Evolutionary conservation across 192 early-diverging fungal species (phyloP).

Genomic region (Powellomyces hirtus): DNA sequence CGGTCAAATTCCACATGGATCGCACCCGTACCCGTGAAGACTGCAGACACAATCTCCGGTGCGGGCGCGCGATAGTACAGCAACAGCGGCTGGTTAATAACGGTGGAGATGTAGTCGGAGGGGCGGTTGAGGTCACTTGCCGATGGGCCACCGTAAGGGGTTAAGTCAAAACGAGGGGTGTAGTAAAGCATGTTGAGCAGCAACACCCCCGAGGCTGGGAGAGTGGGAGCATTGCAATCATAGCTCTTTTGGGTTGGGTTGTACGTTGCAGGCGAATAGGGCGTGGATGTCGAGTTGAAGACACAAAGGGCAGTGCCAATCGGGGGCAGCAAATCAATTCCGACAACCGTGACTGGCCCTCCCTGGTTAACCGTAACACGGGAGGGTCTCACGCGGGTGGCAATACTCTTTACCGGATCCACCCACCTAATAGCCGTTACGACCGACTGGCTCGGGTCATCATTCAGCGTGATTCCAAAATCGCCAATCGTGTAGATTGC

Average conservation of each 20-base stretch:
- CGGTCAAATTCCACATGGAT: conserved; percentile 6
- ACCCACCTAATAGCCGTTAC: conserved; percentile 9
- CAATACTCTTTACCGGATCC: conserved; percentile 18
- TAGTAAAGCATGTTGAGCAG: conserved; percentile 14
- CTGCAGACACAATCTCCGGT: not conserved
- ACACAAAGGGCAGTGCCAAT: conserved; percentile 13
- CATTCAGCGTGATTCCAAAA: not conserved
- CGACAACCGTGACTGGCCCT: not conserved
- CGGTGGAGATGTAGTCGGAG: not conserved
- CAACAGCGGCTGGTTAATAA: conserved; percentile 10
- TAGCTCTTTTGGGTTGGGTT: not conserved
- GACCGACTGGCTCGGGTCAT: not conserved
- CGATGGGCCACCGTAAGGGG: not conserved
- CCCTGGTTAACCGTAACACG: not conserved
- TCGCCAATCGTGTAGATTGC: not conserved
- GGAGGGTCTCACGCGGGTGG: not conserved
- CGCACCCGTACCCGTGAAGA: conserved; percentile 7
- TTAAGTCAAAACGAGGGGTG: conserved; percentile 2
- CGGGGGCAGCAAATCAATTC: conserved; percentile 4
- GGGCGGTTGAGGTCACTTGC: not conserved
- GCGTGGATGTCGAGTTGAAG: conserved; percentile 1
- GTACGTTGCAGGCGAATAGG: not conserved
- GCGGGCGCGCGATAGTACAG: conserved; percentile 10
- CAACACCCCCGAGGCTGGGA: not conserved
- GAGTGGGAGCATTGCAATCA: not conserved